Percentiles rank a stretch among this genome's conserved stretches.
These are phyloP conservation scores for Lindgomyces ingoldianus DNA, from an alignment of 495 filamentous ascomycete genomes.

Conservation along the genomic window DNA sequence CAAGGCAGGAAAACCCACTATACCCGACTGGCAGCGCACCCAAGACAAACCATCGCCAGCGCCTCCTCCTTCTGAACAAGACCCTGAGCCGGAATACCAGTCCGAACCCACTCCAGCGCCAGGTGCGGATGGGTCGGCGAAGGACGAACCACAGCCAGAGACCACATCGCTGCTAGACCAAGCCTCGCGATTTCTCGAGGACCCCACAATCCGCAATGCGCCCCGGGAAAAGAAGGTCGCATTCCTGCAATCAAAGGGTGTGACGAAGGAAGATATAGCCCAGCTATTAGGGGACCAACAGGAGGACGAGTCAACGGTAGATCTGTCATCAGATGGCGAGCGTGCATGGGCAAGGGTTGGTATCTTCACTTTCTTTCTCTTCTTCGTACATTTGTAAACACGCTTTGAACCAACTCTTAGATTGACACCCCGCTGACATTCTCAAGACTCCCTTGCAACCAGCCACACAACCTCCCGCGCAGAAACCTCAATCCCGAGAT, in stretches of 20 bases:
- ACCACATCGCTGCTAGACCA: slow-evolving; percentile 58
- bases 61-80: slow-evolving; percentile 1
- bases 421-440: slow-evolving; percentile 2
- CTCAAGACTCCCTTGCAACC: slow-evolving; percentile 30
- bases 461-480: slow-evolving; percentile 35
- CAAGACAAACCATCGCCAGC: slow-evolving; percentile 13
- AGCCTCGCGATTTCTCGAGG: slow-evolving; percentile 76
- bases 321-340: slow-evolving; percentile 19
- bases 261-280: slow-evolving; percentile 67
- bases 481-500: slow-evolving; percentile 43
- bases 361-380: neutral
- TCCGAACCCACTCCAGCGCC: neutral
- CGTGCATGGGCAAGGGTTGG: slow-evolving; percentile 28
- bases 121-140: slow-evolving; percentile 11
- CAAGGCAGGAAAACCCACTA: slow-evolving; percentile 42
- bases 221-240: slow-evolving; percentile 70
- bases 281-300: slow-evolving; percentile 55
- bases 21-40: slow-evolving; percentile 33
- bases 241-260: slow-evolving; percentile 79
- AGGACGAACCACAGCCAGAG: slow-evolving; percentile 26
- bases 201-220: slow-evolving; percentile 70
- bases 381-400: neutral
- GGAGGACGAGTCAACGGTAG: neutral
- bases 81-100: neutral
- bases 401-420: neutral